phyloP scores from a whole-genome alignment of 2,329 filamentous ascomycete genomes.

The Ophiostoma sp. region DNA sequence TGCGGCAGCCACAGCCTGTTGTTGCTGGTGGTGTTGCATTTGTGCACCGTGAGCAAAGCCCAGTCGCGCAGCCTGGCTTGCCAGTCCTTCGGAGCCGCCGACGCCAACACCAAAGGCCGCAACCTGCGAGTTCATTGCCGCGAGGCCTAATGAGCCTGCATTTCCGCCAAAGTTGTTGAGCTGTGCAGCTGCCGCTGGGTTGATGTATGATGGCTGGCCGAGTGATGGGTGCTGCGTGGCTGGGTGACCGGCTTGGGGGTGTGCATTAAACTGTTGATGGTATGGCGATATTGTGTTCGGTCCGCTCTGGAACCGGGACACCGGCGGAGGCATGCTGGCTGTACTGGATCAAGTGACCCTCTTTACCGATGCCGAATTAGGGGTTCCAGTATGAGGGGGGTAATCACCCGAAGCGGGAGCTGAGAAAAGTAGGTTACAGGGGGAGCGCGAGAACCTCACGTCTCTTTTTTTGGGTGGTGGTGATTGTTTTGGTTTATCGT shows the following conservation, averaged over 20 bases:
- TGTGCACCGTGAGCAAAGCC: conserved; percentile 72
- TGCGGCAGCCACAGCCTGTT: conserved; percentile 45
- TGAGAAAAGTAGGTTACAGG: not conserved
- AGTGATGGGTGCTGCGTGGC: conserved; percentile 48
- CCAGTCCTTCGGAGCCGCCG: conserved; percentile 67
- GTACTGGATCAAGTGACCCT: not conserved
- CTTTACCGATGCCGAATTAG: not conserved
- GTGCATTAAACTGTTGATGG: conserved; percentile 51
- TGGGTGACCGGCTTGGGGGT: conserved; percentile 45
- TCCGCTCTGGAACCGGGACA: conserved; percentile 44
- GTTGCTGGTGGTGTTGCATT: conserved; percentile 54
- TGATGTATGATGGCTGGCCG: conserved; percentile 66
- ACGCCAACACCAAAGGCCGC: conserved; percentile 50
- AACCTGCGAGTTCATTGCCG: conserved; percentile 45
- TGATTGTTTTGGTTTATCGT: not conserved
- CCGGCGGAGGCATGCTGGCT: conserved; percentile 37
- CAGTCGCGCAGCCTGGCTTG: conserved; percentile 81
- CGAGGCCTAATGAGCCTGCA: conserved; percentile 42
- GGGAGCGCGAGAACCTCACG: not conserved
- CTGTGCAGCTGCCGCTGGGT: conserved; percentile 42
- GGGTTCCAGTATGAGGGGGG: not conserved
- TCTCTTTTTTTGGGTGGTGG: not conserved
- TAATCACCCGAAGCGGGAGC: not conserved
- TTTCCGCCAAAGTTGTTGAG: conserved; percentile 63
- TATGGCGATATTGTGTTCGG: conserved; percentile 44